phyloP scores from a whole-genome alignment of 805 yeast species.

The Candida ficus region DNA sequence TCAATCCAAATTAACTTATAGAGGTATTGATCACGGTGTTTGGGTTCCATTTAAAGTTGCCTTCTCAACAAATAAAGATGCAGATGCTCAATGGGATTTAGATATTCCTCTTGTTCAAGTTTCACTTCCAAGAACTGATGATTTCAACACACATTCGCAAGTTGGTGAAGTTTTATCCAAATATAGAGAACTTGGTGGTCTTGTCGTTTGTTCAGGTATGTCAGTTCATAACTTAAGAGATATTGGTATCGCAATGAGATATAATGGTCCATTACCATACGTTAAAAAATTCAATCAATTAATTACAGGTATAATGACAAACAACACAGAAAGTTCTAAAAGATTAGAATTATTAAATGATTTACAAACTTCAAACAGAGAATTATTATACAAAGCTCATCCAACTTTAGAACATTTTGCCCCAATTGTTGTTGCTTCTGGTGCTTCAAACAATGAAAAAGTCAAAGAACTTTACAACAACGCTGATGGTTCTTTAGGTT shows the following conservation, averaged over 20 bases:
- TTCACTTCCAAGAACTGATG: constrained; percentile 29
- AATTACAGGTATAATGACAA: constrained; percentile 35
- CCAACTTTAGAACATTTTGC: constrained; percentile 75
- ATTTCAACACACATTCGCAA: constrained; percentile 41
- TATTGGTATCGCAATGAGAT: constrained; percentile 29
- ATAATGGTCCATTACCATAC: constrained; percentile 37
- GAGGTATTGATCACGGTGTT: constrained; percentile 80
- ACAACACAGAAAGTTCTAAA: constrained; percentile 21
- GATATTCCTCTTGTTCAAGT: constrained; percentile 39
- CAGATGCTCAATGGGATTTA: constrained; percentile 21
- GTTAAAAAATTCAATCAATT: constrained; percentile 45
- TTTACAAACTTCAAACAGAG: constrained; percentile 25
- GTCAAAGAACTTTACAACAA: constrained; percentile 44
- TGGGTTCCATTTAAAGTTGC: constrained; percentile 81
- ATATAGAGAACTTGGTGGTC: constrained; percentile 46
- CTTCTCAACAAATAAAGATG: constrained; percentile 37
- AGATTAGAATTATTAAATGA: constrained; percentile 34
- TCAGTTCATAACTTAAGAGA: constrained; percentile 72
- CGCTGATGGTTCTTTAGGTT: constrained; percentile 48
- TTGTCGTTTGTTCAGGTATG: constrained; percentile 69
- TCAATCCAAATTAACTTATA: constrained; percentile 35
- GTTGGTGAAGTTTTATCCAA: constrained; percentile 52
- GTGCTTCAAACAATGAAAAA: constrained; percentile 36
- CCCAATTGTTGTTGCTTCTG: constrained; percentile 60
- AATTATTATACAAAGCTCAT: constrained; percentile 50